These are phyloP conservation scores for Exserohilum turcica DNA, from an alignment of 2,329 filamentous ascomycete species.

Conservation along the genomic window DNA sequence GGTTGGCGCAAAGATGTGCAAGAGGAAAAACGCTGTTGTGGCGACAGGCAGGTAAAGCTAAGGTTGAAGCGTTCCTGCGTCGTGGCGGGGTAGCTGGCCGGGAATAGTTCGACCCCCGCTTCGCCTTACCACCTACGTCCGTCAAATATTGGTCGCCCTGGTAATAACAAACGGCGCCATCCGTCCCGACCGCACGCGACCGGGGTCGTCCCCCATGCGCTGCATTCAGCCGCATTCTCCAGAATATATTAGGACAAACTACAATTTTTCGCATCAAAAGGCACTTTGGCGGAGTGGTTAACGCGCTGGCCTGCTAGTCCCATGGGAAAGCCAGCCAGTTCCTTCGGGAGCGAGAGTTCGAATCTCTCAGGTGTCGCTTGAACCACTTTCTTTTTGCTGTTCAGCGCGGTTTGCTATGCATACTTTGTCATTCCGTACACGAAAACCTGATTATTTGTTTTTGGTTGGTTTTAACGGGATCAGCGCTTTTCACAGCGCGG, in stretches of 20 bases:
- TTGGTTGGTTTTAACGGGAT: too few relatives aligned
- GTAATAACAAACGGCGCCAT: too few relatives aligned
- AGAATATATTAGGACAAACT: background rate
- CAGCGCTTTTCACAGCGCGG: too few relatives aligned
- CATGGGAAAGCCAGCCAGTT: conserved; percentile 28
- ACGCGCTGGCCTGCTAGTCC: conserved; percentile 36
- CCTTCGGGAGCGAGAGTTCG: conserved; percentile 38
- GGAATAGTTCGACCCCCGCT: background rate
- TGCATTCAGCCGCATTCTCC: too few relatives aligned
- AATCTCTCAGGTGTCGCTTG: conserved; percentile 35
- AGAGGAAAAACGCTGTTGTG: background rate
- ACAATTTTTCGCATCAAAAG: background rate
- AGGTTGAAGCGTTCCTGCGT: background rate
- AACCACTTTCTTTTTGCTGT: conserved; percentile 11
- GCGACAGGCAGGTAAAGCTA: background rate
- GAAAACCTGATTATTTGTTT: too few relatives aligned
- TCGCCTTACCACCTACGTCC: background rate
- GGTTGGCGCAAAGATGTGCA: background rate
- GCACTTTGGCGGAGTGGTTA: conserved; percentile 29
- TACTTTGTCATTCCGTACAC: too few relatives aligned
- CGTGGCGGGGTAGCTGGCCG: background rate
- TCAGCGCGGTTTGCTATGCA: too few relatives aligned
- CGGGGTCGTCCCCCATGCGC: too few relatives aligned
- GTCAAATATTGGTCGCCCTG: too few relatives aligned
- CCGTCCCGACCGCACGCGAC: too few relatives aligned